A percentile compares a stretch with the other conserved stretches of the same genome.
phyloP scores from a whole-genome alignment of 2,329 filamentous ascomycete genomes.

The Neofusicoccum kwambonambiense region DNA sequence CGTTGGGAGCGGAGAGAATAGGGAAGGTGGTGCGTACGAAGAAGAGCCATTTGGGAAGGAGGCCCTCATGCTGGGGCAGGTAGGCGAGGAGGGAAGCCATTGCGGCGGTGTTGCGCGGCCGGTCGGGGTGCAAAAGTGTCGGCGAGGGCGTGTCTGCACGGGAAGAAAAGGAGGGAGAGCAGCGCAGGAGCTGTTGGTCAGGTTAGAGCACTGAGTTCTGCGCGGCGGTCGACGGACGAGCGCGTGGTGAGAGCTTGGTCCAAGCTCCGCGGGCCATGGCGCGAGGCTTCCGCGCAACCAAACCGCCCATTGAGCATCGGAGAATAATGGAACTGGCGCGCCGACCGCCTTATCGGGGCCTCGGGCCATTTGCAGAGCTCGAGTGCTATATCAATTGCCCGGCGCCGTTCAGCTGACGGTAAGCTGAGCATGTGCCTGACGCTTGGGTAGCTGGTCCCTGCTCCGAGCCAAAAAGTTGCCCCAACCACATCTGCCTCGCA shows the following conservation, averaged over 20 bases:
- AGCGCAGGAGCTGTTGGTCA: not conserved
- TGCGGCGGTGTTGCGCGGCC: not conserved
- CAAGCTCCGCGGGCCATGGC: constrained; percentile 1
- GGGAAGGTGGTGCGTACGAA: constrained; percentile 47
- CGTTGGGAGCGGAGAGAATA: not conserved
- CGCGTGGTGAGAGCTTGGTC: constrained; percentile 15
- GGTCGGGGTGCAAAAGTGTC: not conserved
- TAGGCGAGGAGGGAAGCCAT: constrained; percentile 40
- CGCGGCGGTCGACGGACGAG: not conserved
- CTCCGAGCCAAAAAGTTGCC: constrained; percentile 18
- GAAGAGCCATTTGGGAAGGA: constrained; percentile 65
- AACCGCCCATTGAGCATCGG: not conserved
- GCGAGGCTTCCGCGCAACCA: too few relatives aligned
- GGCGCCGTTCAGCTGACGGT: not conserved
- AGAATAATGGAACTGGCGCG: not conserved
- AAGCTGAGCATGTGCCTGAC: not conserved
- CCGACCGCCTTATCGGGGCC: not conserved
- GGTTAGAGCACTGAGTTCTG: not conserved
- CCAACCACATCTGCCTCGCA: not conserved
- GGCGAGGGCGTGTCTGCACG: not conserved
- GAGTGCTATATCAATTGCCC: not conserved
- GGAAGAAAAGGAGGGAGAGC: not conserved
- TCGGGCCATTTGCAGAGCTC: not conserved
- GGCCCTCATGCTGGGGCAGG: constrained; percentile 48
- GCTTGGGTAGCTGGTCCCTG: constrained; percentile 1